Evolutionary conservation across 108 stramenopile genomes (phyloP), one percentile per base, ranked within the genome.

Genomic region (Skeletonema marinoi): DNA sequence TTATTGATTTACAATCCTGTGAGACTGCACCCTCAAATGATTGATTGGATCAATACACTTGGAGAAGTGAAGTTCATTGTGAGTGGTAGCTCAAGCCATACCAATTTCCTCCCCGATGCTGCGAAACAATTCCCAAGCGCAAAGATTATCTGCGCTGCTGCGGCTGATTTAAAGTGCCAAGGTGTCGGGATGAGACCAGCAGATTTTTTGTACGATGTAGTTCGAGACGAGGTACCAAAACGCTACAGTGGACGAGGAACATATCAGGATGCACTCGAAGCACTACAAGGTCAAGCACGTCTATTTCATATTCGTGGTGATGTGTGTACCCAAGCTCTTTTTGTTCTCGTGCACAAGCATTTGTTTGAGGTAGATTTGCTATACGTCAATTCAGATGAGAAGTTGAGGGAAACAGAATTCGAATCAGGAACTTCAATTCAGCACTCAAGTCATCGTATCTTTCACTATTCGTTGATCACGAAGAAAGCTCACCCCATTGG

Each of bases 101-200:
- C 78, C 11, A 78, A 78, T 59, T 73, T 54, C 9, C 36, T 78
- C 12, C 60, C 68, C 3, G 65, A 11, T 21, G 61, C 72, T 14
- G 68, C 60, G 17, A 35, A 31, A 2, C 64, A 72, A 9, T 78
- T 62, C 66, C 78, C 78, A 29, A 51, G 66, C 44, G 78, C 78
- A 3, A 78, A 66, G 50, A 74, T 78, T 38, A 66, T 78, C 38
- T 78, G 78, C 59, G 71, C 78, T 6, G 31, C 48, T 33, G 64
- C 65, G 12, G 78, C 78, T n/a, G 78, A 78, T 65, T 35, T 35
- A 1, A 78, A 78, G 35, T 78, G 78, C 54, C 62, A 66, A 30
- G 21, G 32, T 16, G 78, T 46, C 6, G 78, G 78, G 29, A 78
- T 78, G 68, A 21, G 65, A 32, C 35, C 64, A 6, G 72, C 71